Percentiles rank a stretch among this genome's conserved stretches.
phyloP scores from a whole-genome alignment of 2,329 filamentous ascomycete species.

The Fusarium palustre region DNA sequence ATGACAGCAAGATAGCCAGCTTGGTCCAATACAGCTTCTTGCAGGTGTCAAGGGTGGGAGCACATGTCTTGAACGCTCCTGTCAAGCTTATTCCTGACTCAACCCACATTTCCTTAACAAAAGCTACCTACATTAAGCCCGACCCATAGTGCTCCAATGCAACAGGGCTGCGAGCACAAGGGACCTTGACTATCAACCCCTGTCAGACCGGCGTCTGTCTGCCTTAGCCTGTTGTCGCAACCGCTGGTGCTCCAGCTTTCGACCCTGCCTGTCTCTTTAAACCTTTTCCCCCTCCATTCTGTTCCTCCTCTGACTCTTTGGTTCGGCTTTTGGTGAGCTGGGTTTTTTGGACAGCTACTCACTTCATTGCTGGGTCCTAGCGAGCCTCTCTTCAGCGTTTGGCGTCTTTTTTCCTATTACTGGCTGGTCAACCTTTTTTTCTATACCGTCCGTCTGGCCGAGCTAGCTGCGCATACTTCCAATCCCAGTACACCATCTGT shows the following conservation, averaged over 20 bases:
- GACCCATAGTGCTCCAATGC: conserved; percentile 35
- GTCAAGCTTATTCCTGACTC: conserved; percentile 25
- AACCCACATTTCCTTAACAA: conserved; percentile 22
- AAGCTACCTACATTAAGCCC: conserved; percentile 30
- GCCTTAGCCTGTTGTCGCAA: conserved; percentile 45
- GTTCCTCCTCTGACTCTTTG: conserved; percentile 29
- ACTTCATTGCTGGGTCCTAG: conserved; percentile 23
- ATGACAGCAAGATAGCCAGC: conserved; percentile 15
- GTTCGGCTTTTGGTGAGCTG: conserved; percentile 39
- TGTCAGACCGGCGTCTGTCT: conserved; percentile 43
- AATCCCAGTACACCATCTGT: conserved; percentile 16
- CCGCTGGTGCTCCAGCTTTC: conserved; percentile 44
- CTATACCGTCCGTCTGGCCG: conserved; percentile 8
- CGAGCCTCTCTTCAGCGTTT: conserved; percentile 17
- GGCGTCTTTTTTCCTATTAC: conserved; percentile 9
- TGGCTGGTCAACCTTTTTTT: conserved; percentile 10
- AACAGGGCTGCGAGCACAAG: conserved; percentile 42
- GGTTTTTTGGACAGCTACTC: conserved; percentile 31
- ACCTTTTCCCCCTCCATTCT: conserved; percentile 50
- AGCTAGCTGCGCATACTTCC: conserved; percentile 32
- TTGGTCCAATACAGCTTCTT: conserved; percentile 33
- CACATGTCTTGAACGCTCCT: conserved; percentile 31
- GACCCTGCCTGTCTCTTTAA: conserved; percentile 48
- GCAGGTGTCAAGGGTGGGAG: conserved; percentile 34
- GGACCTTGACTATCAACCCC: conserved; percentile 41